Base-by-base conservation (phyloP, 192 early-diverging fungal genomes). In the Podila minutissima region DNA sequence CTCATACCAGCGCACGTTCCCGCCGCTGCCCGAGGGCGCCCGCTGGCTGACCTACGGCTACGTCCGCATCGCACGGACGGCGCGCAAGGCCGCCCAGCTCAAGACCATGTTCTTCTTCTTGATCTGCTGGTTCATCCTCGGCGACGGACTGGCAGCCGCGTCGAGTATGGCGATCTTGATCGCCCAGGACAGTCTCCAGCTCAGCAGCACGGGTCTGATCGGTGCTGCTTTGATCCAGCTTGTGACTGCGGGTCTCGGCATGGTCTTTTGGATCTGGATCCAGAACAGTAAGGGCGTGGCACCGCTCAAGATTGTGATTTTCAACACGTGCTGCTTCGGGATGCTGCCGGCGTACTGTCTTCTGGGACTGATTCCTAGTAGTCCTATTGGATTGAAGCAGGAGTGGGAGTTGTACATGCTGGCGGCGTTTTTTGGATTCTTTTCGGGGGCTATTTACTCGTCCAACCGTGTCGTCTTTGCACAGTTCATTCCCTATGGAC, bases 71-170 rank as follows among this genome's bases (percentile, higher is more conserved):
- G 76, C 32, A 8, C 77, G 74, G 26, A 83, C 75, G 13, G 15
- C 83, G 33, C 13, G 67, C 12, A 83, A 87, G 59, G 88, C 87
- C 17, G 76, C 84, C 24, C 68, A 89, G 57, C 84, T 94, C 3
- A 53, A 82, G n/a, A 82, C 87, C 19, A 67, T 88, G 8, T 92
- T 92, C 62, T 74, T 83, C 33, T 93, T 92, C 67, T 82, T 94
- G 15, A 60, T 91, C 20, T 84, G 87, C 5, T 94, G 90, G 87
- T 92, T 93, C 70, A 82, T 94, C 69, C 89, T 90, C 63, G 85
- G 90, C 2, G 93, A 94, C 64, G 90, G 85, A 12, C 87, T 92
- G 22, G 86, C 64, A 17, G 89, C 92, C 1, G 77, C 89, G 1
- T 82, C 71, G 53, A 86, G 84, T 55, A 87, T 88, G 74, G 88